Percentiles rank a stretch among this genome's conserved stretches.
These are phyloP conservation scores for Huiozyma sinensis DNA, from an alignment of 805 yeast genomes.

Conservation along the genomic window DNA sequence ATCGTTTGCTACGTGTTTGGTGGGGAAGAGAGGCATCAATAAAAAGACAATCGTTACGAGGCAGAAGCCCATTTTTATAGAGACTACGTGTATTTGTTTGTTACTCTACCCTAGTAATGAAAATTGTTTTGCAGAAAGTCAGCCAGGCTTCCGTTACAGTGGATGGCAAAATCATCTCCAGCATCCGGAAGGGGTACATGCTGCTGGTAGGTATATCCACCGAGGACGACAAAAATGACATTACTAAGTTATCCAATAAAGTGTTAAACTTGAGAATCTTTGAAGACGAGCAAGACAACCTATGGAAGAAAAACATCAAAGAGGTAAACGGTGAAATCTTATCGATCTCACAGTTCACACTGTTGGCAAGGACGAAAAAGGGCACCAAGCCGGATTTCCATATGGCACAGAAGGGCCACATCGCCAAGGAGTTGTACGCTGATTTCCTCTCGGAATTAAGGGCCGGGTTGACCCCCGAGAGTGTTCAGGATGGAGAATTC, in stretches of 20 bases:
- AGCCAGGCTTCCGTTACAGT: conserved; percentile 85
- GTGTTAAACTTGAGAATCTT: conserved; percentile 57
- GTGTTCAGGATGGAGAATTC: conserved; percentile 79
- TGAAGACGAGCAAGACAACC: conserved; percentile 52
- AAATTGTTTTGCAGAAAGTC: conserved; percentile 83
- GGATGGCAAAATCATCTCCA: conserved; percentile 54
- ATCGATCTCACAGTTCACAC: conserved; percentile 87
- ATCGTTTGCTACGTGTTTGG: too few relatives aligned
- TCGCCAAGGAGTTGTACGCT: conserved; percentile 35
- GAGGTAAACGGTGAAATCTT: conserved; percentile 65
- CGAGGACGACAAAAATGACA: conserved; percentile 68
- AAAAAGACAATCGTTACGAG: too few relatives aligned
- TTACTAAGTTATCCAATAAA: conserved; percentile 56
- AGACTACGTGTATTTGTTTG: too few relatives aligned
- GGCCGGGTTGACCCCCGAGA: conserved; percentile 45
- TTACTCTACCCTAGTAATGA: conserved; percentile 38
- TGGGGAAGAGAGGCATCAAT: too few relatives aligned
- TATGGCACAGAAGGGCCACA: conserved; percentile 73
- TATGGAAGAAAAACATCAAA: conserved; percentile 69
- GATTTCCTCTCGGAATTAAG: conserved; percentile 39
- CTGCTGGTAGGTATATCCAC: conserved; percentile 76
- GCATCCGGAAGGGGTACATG: conserved; percentile 64
- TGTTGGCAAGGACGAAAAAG: conserved; percentile 74
- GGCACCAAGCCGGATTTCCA: conserved; percentile 96
- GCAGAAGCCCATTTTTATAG: too few relatives aligned